A percentile compares a stretch with the other conserved stretches of the same genome.
These are phyloP conservation scores for Mucor indicus DNA, from an alignment of 371 early-diverging fungal species.

Conservation along the genomic window DNA sequence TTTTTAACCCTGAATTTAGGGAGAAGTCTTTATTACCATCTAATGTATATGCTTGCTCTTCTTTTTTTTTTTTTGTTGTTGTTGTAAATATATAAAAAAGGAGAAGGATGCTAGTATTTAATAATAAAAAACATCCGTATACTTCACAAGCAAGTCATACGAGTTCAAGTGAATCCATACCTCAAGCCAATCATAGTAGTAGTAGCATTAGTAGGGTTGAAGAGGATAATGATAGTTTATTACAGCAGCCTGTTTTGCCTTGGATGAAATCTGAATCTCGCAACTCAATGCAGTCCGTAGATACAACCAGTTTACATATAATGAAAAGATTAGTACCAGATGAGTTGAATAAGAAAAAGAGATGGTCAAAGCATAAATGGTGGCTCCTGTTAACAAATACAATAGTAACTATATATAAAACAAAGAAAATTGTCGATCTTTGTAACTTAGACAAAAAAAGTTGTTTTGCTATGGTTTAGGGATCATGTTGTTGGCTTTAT, in stretches of 20 bases:
- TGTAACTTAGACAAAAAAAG: slow-evolving; percentile 17
- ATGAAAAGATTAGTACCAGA: slow-evolving; percentile 36
- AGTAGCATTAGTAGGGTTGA: too few relatives aligned
- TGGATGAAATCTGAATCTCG: slow-evolving; percentile 47
- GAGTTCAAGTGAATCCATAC: slow-evolving; percentile 11
- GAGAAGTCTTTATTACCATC: too few relatives aligned
- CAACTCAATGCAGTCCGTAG: slow-evolving; percentile 17
- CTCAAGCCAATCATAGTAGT: too few relatives aligned
- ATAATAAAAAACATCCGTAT: too few relatives aligned
- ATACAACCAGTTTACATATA: slow-evolving; percentile 36
- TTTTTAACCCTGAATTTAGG: too few relatives aligned
- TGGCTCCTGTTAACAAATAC: slow-evolving; percentile 51
- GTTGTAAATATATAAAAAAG: not conserved
- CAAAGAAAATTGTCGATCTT: too few relatives aligned
- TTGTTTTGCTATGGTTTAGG: slow-evolving; percentile 48
- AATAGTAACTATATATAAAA: slow-evolving; percentile 35
- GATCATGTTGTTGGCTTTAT: slow-evolving; percentile 27
- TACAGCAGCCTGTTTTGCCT: slow-evolving; percentile 43
- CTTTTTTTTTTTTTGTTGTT: not conserved
- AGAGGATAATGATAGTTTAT: too few relatives aligned
- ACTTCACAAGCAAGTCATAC: slow-evolving; percentile 8
- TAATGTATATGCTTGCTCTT: too few relatives aligned
- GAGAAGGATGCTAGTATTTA: too few relatives aligned
- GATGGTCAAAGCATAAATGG: slow-evolving; percentile 58
- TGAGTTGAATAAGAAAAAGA: slow-evolving; percentile 26